Evolutionary conservation across 306 rosid species (phyloP), one percentile per base, ranked within the genome.

Genomic region (Cucurbita argyrosperma): DNA sequence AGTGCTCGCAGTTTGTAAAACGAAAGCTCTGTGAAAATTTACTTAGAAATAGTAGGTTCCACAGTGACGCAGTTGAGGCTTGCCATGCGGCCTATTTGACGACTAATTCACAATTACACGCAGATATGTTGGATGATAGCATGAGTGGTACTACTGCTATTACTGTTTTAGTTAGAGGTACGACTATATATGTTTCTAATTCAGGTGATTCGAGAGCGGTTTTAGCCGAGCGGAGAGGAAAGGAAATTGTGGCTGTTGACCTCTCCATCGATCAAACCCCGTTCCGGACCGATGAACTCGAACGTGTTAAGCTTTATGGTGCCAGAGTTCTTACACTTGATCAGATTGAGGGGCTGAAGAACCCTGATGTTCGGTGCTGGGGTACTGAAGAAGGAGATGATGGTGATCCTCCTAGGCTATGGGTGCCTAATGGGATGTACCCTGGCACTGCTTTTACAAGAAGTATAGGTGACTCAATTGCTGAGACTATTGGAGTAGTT

Each of bases 71-170:
- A 0, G 86, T 95, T 21, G 96, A 91, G 84, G 99, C 97, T 4
- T 95, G 96, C 55, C 97, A 89, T 16, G 68, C 81, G 2, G 88
- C 97, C 4, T 88, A 83, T 62, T 45, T 91, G 39, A 75, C 91
- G 0, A 95, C 99, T 38, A 95, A 95, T 79, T 83, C 81, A 30
- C 96, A 88, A 88, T 61, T 95, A 23, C 96, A 89, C 56, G 86
- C 56, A 5, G 99, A 87, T 72, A 52, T 11, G 81, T 80, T 89
- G 83, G 99, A 95, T 74, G 99, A 95, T 58, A 87, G 86, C 71
- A 95, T 95, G 99, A 95, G 99, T 78, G 99, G 99, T 1, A 95
- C 99, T 4, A 95, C 97, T 4, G 96, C 97, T 9, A 87, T 88
- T 76, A 91, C 97, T 1, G 89, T 89, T 50, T 72, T 95, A 76